These are phyloP conservation scores for Otatea glauca DNA, from an alignment of 176 grass and related monocot genomes.

Conservation along the genomic window DNA sequence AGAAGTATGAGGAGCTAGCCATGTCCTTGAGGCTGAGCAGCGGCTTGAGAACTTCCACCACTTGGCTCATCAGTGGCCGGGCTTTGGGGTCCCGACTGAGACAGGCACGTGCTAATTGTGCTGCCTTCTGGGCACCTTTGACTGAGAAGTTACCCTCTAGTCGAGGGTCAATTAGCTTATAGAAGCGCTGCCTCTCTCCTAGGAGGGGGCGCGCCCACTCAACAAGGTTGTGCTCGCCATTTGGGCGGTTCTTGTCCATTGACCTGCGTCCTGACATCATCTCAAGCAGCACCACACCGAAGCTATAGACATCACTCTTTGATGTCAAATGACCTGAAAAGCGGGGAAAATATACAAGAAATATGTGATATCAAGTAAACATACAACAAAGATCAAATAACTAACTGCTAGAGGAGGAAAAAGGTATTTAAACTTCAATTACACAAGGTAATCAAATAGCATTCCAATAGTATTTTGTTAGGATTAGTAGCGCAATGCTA, in stretches of 20 bases:
- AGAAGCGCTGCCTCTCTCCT: constrained; percentile 77
- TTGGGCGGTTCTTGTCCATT: constrained; percentile 84
- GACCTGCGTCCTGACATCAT: constrained; percentile 88
- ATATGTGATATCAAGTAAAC: neutral
- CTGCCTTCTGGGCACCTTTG: constrained; percentile 77
- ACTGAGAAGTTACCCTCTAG: constrained; percentile 83
- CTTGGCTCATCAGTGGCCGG: constrained; percentile 80
- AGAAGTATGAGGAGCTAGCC: constrained; percentile 75
- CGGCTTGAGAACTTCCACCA: constrained; percentile 69
- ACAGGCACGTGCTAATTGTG: constrained; percentile 66
- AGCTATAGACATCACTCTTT: constrained; percentile 89
- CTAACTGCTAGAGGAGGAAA: neutral
- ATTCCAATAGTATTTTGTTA: constrained; percentile 1
- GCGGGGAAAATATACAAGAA: neutral
- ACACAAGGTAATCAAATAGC: constrained; percentile 12
- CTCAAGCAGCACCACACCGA: constrained; percentile 76
- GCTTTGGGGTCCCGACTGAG: constrained; percentile 76
- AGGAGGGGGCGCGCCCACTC: constrained; percentile 79
- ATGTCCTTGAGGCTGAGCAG: constrained; percentile 83
- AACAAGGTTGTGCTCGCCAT: constrained; percentile 81
- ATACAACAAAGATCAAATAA: neutral
- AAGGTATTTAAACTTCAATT: neutral
- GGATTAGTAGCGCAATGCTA: neutral
- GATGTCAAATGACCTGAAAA: constrained; percentile 86
- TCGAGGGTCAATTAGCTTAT: constrained; percentile 71